Percentiles rank a stretch among this genome's conserved stretches.
Conservation (phyloP, 2,329 filamentous ascomycete species). For the Xylaria sp. region DNA sequence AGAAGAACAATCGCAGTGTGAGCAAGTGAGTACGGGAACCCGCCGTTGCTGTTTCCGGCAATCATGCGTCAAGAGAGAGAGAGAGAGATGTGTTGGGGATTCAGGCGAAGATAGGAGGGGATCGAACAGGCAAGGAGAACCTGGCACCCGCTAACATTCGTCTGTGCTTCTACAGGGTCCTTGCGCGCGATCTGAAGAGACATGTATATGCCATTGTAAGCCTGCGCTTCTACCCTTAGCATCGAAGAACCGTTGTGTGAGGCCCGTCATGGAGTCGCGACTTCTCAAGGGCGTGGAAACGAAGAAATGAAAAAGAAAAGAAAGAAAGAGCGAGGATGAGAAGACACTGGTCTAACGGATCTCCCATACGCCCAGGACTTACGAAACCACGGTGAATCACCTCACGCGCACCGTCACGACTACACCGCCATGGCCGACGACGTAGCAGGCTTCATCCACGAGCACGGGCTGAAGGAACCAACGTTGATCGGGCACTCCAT, state of each 20-base stretch:
- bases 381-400: slow-evolving; percentile 92
- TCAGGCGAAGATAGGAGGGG: too few relatives aligned
- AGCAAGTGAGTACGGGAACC: slow-evolving; percentile 78
- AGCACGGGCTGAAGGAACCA: slow-evolving; percentile 74
- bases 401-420: slow-evolving; percentile 79
- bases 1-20: slow-evolving; percentile 93
- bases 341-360: slow-evolving; percentile 28
- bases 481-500: slow-evolving; percentile 95
- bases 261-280: too few relatives aligned
- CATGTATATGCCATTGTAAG: slow-evolving; percentile 84
- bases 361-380: slow-evolving; percentile 70
- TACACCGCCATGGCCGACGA: slow-evolving; percentile 87
- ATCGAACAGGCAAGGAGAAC: too few relatives aligned
- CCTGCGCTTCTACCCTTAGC: neutral
- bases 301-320: too few relatives aligned
- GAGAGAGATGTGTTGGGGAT: neutral
- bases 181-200: slow-evolving; percentile 83
- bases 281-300: too few relatives aligned
- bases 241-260: neutral
- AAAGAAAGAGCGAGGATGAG: neutral
- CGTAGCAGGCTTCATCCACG: slow-evolving; percentile 78
- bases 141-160: slow-evolving; percentile 8
- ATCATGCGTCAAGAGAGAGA: neutral
- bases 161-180: slow-evolving; percentile 63
- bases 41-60: neutral